Percentiles rank a stretch among this genome's conserved stretches.
These are phyloP conservation scores for Athelia sp. DNA, from an alignment of 1,284 basidiomycete genomes.

Conservation along the genomic window DNA sequence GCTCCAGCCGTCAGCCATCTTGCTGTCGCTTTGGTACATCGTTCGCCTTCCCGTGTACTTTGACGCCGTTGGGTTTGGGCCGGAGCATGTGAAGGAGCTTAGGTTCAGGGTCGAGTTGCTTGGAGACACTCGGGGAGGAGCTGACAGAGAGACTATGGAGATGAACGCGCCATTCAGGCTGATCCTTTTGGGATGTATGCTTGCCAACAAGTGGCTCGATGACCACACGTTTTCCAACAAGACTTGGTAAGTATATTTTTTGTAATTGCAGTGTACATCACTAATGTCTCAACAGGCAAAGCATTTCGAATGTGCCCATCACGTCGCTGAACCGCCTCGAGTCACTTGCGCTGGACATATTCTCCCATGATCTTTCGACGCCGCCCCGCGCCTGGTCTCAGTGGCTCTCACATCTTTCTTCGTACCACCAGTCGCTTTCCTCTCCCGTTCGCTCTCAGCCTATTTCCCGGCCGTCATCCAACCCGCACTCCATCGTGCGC, in stretches of 20 bases:
- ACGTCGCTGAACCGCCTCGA: constrained; percentile 66
- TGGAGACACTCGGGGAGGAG: constrained; percentile 38
- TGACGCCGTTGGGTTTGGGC: constrained; percentile 34
- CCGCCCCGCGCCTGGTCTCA: constrained; percentile 56
- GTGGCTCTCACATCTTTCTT: constrained; percentile 62
- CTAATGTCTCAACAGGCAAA: constrained; percentile 48
- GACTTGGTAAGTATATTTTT: constrained; percentile 65
- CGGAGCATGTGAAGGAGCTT: constrained; percentile 51
- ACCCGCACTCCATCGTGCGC: constrained; percentile 61
- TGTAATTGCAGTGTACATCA: not conserved
- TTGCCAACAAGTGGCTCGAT: constrained; percentile 90
- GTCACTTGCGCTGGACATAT: constrained; percentile 62
- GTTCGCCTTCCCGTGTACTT: constrained; percentile 72
- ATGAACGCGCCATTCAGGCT: constrained; percentile 62
- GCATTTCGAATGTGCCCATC: constrained; percentile 69
- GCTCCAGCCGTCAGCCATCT: constrained; percentile 74
- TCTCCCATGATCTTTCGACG: constrained; percentile 65
- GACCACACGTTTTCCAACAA: constrained; percentile 92
- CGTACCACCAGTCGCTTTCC: constrained; percentile 58
- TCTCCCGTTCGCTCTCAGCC: constrained; percentile 61
- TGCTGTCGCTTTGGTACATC: constrained; percentile 82
- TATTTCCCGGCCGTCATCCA: constrained; percentile 71
- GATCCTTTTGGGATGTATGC: constrained; percentile 79
- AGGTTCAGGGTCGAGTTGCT: constrained; percentile 61
- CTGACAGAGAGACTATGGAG: constrained; percentile 50